Base-by-base conservation (phyloP, 805 yeast species). In the Kluyveromyces wickerhamii region DNA sequence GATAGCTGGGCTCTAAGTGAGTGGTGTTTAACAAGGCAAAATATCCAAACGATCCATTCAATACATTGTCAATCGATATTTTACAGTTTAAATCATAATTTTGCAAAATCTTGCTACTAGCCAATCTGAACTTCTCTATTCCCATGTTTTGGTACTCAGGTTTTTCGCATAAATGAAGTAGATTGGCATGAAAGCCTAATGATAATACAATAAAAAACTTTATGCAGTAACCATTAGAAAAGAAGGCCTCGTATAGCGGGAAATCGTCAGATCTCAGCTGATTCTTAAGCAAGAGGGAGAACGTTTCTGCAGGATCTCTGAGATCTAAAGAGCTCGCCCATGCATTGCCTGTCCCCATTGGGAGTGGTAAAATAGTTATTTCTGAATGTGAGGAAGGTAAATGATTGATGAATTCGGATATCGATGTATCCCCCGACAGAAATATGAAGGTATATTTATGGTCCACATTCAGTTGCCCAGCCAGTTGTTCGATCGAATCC, bases 271-370 rank as follows among this genome's bases (percentile, higher is more conserved):
- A 14, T 4, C 14, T 29, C 27, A 45, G 27, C 9, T 44, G 27
- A 13, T 36, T 32, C 3, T 34, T 34, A 21, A 72, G 45, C 4
- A 72, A 49, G 12, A 57, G 49, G 16, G 52, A 41, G 3, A 74
- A 44, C 0, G 72, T 65, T 0, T 41, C 37, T 1, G 59, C 36
- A 10, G 65, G 63, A 18, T 55, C 50, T 0, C 34, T 31, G 3
- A 71, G 39, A 0, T 74, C 76, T 2, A 77, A 44, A 0, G 95
- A 79, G 16, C 71, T 68, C 2, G 84, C 72, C 39, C 85, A 63
- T 1, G 94, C 87, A 53, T 88, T 88, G 0, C 95, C 96, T 1
- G 94, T 80, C 1, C 96, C 96, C 39, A 77, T 65, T 0, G 96
- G 94, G 11, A 88, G 53, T 1, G 59, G 49, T 2, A 52, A 37